Percentiles rank a stretch among this genome's conserved stretches.
These are phyloP conservation scores for Eutypella sp. DNA, from an alignment of 2,329 filamentous ascomycete genomes.

Conservation along the genomic window DNA sequence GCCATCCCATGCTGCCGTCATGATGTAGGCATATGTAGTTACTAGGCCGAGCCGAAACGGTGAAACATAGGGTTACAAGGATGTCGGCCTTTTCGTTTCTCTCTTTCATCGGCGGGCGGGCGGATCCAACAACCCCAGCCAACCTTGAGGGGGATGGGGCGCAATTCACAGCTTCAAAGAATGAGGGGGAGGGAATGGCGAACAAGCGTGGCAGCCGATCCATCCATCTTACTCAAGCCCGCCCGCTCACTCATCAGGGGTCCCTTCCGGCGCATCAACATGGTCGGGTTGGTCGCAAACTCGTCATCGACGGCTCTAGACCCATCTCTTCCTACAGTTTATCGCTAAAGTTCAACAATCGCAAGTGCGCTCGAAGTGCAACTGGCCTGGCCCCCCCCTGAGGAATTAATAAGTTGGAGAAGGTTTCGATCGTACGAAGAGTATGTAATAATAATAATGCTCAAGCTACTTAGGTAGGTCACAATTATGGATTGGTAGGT, in stretches of 20 bases:
- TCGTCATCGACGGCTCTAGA: too few relatives aligned
- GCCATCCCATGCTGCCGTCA: too few relatives aligned
- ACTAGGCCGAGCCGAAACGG: constrained; percentile 20
- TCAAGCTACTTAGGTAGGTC: too few relatives aligned
- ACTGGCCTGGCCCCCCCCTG: too few relatives aligned
- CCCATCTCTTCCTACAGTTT: too few relatives aligned
- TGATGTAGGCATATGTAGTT: constrained; percentile 19
- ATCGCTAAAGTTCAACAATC: neutral
- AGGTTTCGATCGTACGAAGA: too few relatives aligned
- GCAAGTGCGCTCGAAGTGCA: neutral
- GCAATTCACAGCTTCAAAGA: neutral
- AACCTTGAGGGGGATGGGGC: neutral
- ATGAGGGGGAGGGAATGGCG: neutral
- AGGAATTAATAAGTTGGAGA: too few relatives aligned
- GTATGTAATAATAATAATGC: too few relatives aligned
- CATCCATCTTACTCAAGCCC: neutral
- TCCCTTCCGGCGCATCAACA: neutral
- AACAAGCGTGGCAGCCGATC: neutral
- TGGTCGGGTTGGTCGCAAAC: too few relatives aligned
- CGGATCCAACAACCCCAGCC: neutral
- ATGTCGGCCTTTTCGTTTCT: constrained; percentile 16
- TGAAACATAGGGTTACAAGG: constrained; percentile 25
- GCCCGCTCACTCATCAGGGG: neutral
- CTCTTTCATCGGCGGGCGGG: too few relatives aligned
- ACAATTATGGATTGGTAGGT: too few relatives aligned